These are phyloP conservation scores for Pythium vanterpoolii DNA, from an alignment of 352 stramenopile genomes.

Conservation along the genomic window DNA sequence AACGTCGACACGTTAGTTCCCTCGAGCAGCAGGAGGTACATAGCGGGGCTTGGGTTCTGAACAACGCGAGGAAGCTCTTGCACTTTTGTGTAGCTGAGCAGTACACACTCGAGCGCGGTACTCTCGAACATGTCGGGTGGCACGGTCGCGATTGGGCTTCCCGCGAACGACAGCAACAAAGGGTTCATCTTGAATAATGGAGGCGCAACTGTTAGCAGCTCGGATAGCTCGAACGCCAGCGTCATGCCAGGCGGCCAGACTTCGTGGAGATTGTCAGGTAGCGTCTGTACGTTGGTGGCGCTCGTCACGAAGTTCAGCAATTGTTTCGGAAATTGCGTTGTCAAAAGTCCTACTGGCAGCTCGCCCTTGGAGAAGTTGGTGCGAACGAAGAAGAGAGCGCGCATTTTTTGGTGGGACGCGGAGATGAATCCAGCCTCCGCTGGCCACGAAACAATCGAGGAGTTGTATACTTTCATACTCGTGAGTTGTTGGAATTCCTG, in stretches of 20 bases:
- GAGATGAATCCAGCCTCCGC: not conserved
- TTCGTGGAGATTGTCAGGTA: not conserved
- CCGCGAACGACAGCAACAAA: not conserved
- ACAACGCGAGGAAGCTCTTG: slow-evolving; percentile 2
- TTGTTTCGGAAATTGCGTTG: not conserved
- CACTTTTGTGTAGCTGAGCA: not conserved
- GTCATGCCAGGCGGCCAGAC: not conserved
- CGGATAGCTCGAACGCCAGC: not conserved
- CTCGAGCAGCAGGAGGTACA: not conserved
- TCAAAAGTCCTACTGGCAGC: no score
- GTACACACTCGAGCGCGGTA: not conserved
- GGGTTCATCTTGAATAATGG: not conserved
- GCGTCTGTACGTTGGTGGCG: not conserved
- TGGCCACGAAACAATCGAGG: slow-evolving; percentile 1
- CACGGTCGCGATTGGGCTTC: not conserved
- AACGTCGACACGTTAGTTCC: slow-evolving; percentile 10
- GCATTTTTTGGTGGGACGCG: not conserved
- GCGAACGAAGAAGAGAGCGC: not conserved
- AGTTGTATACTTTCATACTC: slow-evolving; percentile 18
- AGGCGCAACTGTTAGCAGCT: no score
- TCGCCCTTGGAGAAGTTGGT: not conserved
- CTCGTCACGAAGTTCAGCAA: not conserved
- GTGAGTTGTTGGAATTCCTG: not conserved
- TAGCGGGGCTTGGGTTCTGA: no score
- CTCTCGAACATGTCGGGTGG: slow-evolving; percentile 3